Evolutionary conservation across 1,284 basidiomycete genomes (phyloP), one percentile per base, ranked within the genome.

Genomic region (Trichosporon sp.): DNA sequence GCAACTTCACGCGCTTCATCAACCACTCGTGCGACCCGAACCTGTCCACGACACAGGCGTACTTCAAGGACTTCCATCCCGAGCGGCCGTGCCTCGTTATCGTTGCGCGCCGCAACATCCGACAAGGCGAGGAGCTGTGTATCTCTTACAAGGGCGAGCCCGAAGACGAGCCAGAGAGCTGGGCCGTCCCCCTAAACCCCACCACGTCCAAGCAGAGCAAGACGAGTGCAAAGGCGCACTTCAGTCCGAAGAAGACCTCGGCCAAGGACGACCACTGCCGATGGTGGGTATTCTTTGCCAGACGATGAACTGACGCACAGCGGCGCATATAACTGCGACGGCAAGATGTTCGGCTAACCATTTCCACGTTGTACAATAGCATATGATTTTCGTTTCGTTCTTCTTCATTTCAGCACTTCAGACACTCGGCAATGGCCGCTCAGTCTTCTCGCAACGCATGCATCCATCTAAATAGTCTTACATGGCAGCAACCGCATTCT

Each of bases 21-120:
- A 95, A 95, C 77, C 93, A 96, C 78, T 93, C 91, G 16, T 96
- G 94, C 78, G 90, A 93, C 73, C 93, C 94, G 0, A 97, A 96
- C 79, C 89, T 92, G 73, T 81, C 81, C 4, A 87, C 93, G 11
- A 86, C 87, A n/a, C 86, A 91, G 0, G 90, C 89, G 40, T 91
- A 92, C 73, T 64, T 35, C 35, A 66, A 81, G 78, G 83, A 84
- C 69, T 82, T 77, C 59, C 81, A 84, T 70, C 80, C 82, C 2
- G 81, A 83, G 59, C 90, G 73, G 84, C 88, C 63, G 85, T 83
- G 83, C 16, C 83, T 95, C 4, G 87, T 89, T 0, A 87, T 95
- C 19, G 94, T 94, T 80, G 88, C 93, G 2, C 83, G 78, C 12
- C 84, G 87, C 16, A 89, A 91, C 68, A 89, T 96, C 14, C 84